A percentile compares a stretch with the other conserved stretches of the same genome.
These are phyloP conservation scores for Hansenula sp. DNA, from an alignment of 1,139 yeast genomes.

Conservation along the genomic window DNA sequence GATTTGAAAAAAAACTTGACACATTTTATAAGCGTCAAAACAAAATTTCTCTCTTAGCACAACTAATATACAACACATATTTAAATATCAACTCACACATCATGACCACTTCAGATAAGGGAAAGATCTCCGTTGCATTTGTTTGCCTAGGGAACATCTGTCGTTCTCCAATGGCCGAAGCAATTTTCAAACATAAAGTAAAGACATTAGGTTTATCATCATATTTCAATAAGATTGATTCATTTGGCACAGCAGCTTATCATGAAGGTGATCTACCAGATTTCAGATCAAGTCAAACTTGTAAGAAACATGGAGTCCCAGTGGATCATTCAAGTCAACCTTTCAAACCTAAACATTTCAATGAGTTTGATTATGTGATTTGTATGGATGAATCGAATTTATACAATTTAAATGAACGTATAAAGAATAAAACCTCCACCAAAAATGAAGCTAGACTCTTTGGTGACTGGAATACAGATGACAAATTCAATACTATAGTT, in stretches of 20 bases:
- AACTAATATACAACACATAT: too few relatives aligned
- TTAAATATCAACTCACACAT: neutral
- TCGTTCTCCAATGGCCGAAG: conserved; percentile 98
- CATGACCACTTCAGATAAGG: conserved; percentile 5
- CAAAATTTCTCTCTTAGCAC: too few relatives aligned
- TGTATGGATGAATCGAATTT: conserved; percentile 81
- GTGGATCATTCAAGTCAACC: conserved; percentile 76
- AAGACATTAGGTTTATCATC: conserved; percentile 38
- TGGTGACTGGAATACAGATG: conserved; percentile 68
- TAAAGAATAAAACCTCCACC: conserved; percentile 47
- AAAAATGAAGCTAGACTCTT: conserved; percentile 56
- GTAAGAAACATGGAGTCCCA: conserved; percentile 69
- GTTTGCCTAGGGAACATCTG: conserved; percentile 94
- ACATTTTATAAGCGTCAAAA: too few relatives aligned
- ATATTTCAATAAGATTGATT: conserved; percentile 57
- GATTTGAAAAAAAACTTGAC: neutral
- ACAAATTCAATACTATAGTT: conserved; percentile 51
- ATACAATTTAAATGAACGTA: conserved; percentile 46
- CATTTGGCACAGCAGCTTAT: conserved; percentile 86
- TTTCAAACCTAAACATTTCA: conserved; percentile 54
- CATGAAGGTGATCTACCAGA: conserved; percentile 86
- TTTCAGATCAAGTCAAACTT: conserved; percentile 63
- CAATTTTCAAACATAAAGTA: conserved; percentile 71
- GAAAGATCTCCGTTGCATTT: conserved; percentile 66
- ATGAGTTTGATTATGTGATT: conserved; percentile 72